Conservation (phyloP, 345 rosid genomes). For the Populus ilicifolia region DNA sequence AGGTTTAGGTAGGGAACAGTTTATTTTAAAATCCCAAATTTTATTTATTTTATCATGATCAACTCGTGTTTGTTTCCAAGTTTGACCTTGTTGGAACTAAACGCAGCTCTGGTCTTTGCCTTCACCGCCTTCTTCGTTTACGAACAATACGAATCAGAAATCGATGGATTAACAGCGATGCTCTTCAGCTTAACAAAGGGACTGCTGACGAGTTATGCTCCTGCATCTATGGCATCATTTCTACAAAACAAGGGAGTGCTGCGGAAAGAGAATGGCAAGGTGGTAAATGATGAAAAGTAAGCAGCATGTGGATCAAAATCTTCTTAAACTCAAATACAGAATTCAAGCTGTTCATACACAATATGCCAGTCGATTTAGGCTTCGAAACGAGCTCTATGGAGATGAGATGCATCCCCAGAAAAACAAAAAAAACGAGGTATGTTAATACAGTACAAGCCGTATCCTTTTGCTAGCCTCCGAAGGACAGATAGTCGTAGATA, state of each 20-base stretch:
- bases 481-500: not conserved
- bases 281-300: not conserved
- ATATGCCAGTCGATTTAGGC: not conserved
- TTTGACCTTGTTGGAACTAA: constrained; percentile 20
- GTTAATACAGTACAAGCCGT: not conserved
- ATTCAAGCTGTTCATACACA: not conserved
- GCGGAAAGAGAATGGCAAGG: constrained; percentile 7
- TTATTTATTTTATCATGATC: not conserved
- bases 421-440: not conserved
- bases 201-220: constrained; percentile 32
- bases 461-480: not conserved
- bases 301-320: not conserved
- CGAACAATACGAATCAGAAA: constrained; percentile 74
- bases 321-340: not conserved
- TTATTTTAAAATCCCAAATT: not conserved
- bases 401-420: not conserved
- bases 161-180: constrained; percentile 42
- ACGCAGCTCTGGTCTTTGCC: constrained; percentile 60
- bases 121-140: constrained; percentile 76
- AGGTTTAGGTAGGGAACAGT: constrained; percentile 49
- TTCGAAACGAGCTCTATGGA: not conserved
- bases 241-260: constrained; percentile 9
- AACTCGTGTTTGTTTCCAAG: not conserved
- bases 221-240: constrained; percentile 20
- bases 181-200: constrained; percentile 21